Percentiles rank a stretch among this genome's conserved stretches.
phyloP scores from a whole-genome alignment of 2,329 filamentous ascomycete genomes.

The Pseudocercospora cruenta region DNA sequence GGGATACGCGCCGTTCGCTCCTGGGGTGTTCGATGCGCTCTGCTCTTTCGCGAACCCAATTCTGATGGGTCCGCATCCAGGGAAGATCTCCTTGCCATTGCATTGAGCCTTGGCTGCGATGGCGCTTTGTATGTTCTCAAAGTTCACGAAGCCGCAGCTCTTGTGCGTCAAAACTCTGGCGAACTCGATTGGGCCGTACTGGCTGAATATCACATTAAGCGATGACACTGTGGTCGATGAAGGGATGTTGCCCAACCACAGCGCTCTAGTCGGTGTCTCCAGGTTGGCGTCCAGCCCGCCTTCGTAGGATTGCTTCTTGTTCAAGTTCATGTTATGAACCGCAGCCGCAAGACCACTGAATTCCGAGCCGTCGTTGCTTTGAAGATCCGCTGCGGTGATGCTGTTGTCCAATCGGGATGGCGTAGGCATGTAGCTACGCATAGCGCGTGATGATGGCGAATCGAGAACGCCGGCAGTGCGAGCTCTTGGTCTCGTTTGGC shows the following conservation, averaged over 20 bases:
- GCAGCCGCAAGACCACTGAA: constrained; percentile 81
- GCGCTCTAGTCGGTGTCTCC: constrained; percentile 85
- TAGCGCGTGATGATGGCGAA: constrained; percentile 66
- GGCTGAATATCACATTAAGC: constrained; percentile 89
- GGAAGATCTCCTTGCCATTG: constrained; percentile 98
- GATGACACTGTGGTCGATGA: constrained; percentile 96
- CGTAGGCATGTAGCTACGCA: constrained; percentile 74
- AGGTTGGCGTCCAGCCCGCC: constrained; percentile 68
- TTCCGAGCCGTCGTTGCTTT: constrained; percentile 73
- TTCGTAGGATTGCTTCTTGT: constrained; percentile 65
- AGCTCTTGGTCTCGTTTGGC: constrained; percentile 80
- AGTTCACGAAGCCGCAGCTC: constrained; percentile 99
- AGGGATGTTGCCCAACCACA: constrained; percentile 97
- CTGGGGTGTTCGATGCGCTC: constrained; percentile 83
- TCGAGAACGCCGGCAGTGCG: constrained; percentile 91
- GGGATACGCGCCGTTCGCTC: constrained; percentile 82
- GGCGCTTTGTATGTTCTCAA: constrained; percentile 84
- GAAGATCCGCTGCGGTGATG: constrained; percentile 74
- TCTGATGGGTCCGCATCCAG: constrained; percentile 87
- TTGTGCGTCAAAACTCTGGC: constrained; percentile 95
- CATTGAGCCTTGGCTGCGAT: constrained; percentile 83
- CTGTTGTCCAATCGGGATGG: constrained; percentile 75
- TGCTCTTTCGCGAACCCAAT: constrained; percentile 98
- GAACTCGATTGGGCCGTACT: constrained; percentile 88
- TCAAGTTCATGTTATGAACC: constrained; percentile 78